phyloP scores from a whole-genome alignment of 129 eudicot genomes.

The Tagetes patula region DNA sequence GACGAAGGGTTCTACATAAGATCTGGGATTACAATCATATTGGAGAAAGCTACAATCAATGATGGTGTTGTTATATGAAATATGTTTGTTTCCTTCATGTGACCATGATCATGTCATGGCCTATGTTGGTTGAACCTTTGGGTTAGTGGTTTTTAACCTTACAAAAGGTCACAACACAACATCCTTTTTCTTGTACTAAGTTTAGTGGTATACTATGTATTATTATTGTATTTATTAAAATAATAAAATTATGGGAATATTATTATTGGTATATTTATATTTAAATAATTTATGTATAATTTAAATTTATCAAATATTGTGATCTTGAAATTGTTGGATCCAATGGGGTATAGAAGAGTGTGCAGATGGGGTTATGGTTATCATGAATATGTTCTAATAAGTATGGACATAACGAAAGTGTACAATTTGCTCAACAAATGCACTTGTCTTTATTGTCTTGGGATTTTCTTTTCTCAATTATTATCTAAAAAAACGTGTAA shows the following conservation, averaged over 20 bases:
- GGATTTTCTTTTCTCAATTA: background rate
- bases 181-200: conserved; percentile 17
- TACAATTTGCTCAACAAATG: background rate
- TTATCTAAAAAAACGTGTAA: too few relatives aligned
- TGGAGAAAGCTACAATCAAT: conserved; percentile 80
- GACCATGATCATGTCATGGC: conserved; percentile 25
- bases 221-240: conserved; percentile 22
- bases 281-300: background rate
- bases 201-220: conserved; percentile 13
- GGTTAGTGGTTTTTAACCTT: conserved; percentile 24
- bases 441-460: conserved; percentile 13
- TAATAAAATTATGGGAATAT: background rate
- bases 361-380: conserved; percentile 8
- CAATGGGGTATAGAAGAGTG: conserved; percentile 16
- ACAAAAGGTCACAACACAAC: conserved; percentile 12
- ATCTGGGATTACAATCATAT: conserved; percentile 79
- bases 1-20: conserved; percentile 93
- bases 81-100: conserved; percentile 8
- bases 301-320: background rate
- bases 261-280: background rate
- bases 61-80: conserved; percentile 81
- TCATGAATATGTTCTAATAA: conserved; percentile 10
- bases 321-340: conserved; percentile 35
- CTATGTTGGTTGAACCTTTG: conserved; percentile 4
- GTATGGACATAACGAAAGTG: conserved; percentile 15